Conservation (phyloP, 192 early-diverging fungal genomes). For the Spinellus fusiger region DNA sequence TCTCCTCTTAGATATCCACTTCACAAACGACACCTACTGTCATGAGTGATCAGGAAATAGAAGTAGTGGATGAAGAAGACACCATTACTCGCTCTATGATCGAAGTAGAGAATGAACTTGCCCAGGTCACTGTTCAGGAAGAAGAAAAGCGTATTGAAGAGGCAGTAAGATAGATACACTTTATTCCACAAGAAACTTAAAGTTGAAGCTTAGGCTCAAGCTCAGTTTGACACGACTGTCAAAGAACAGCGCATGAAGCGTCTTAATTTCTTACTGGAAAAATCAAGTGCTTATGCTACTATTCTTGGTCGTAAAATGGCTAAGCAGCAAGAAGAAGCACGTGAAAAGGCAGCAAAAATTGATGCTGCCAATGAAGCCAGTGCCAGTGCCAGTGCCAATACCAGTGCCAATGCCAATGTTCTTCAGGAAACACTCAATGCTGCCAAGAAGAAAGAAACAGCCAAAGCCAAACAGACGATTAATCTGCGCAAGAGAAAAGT, state of each 20-base stretch:
- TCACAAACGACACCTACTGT: conserved; percentile 4
- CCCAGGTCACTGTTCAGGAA: conserved; percentile 33
- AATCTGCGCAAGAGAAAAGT: conserved; percentile 36
- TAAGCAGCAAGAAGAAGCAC: conserved; percentile 62
- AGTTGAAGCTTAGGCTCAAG: conserved; percentile 48
- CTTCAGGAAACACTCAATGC: neutral
- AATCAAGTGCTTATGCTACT: conserved; percentile 73
- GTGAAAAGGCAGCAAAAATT: conserved; percentile 33
- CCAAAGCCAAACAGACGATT: neutral
- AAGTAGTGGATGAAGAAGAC: neutral
- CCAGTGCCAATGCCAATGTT: too few species aligned
- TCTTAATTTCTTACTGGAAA: conserved; percentile 74
- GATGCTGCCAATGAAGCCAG: conserved; percentile 4
- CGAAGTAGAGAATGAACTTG: conserved; percentile 36
- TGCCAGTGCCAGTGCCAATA: neutral
- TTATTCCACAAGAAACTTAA: neutral
- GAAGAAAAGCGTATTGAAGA: conserved; percentile 40
- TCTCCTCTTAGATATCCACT: conserved; percentile 1
- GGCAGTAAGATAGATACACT: conserved; percentile 26
- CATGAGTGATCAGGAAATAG: conserved; percentile 11
- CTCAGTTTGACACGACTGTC: conserved; percentile 52
- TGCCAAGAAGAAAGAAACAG: conserved; percentile 8
- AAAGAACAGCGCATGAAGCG: conserved; percentile 65
- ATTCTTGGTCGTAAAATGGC: conserved; percentile 76
- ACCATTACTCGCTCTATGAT: conserved; percentile 34